Base-by-base conservation (phyloP, 805 yeast species). In the Pichia nakasei region DNA sequence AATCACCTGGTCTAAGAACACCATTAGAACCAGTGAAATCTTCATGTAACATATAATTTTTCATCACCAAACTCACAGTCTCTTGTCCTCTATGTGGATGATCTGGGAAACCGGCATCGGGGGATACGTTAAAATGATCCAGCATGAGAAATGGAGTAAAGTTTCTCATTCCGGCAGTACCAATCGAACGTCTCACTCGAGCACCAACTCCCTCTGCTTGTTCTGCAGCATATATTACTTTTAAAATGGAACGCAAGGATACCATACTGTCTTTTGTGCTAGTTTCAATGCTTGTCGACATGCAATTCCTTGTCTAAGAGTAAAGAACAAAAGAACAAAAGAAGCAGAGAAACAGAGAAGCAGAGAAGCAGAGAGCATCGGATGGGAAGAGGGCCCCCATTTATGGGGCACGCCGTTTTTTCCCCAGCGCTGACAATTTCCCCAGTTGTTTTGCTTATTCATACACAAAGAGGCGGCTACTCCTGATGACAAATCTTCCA, bases 171-270 rank as follows among this genome's bases (percentile, higher is more conserved):
- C 70, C 66, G 62, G 68, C 66, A 7, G 80, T 72, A 37, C 95
- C 95, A 46, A 86, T 78, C 5, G 93, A 78, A 54, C 96, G 70
- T 59, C 95, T 73, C 21, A 86, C 95, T 26, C 72, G 65, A 24
- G 95, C 95, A n/a, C 95, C 96, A 26, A 73, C 88, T 51, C 96
- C 96, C 64, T 86, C 95, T 18, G 81, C 70, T 56, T 81, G 87
- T 54, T 85, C 85, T 35, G 72, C 56, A 26, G 91, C 88, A 37
- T 69, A 55, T 52, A 78, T 67, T 27, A 67, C 61, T 54, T 75
- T 76, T 20, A 72, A 59, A 38, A 79, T 68, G 1, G 75, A 60
- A 65, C 85, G 71, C 9, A 56, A 42, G n/a, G 58, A 46, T n/a
- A 54, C 58, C 63, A 57, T 59, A n/a, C 41, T 46, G 22, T 35